Evolutionary conservation across 179 eudicot species (phyloP).

Genomic region (Silene coronaria): DNA sequence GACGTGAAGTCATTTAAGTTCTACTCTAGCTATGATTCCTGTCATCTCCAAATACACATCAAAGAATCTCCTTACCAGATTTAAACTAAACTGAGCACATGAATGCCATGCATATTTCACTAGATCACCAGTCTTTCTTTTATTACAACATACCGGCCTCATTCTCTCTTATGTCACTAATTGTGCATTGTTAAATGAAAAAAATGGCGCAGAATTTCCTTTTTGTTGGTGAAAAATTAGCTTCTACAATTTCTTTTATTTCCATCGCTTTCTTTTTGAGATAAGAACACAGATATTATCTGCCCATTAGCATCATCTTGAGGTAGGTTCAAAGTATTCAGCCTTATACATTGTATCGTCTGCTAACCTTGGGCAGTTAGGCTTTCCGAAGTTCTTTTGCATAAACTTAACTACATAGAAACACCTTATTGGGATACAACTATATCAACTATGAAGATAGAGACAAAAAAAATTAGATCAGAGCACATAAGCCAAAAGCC

Average conservation of each 20-base stretch:
- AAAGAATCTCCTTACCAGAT: neutral
- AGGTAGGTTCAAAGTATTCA: neutral
- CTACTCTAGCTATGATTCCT: neutral
- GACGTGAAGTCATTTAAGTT: neutral
- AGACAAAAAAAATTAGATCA: neutral
- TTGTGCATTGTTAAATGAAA: neutral
- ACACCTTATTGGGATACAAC: neutral
- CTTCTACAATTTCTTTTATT: no score
- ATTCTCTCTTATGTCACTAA: neutral
- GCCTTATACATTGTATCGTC: neutral
- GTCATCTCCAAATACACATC: neutral
- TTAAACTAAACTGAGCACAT: neutral
- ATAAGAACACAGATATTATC: neutral
- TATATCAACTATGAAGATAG: neutral
- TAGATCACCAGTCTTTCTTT: neutral
- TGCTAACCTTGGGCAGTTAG: neutral
- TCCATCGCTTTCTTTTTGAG: no score
- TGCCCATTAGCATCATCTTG: neutral
- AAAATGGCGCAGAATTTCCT: no score
- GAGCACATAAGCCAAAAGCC: constrained; percentile 1
- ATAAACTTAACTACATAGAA: neutral
- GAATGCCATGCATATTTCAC: neutral
- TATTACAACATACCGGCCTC: neutral
- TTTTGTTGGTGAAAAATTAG: no score
- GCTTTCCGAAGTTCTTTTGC: neutral